Evolutionary conservation across 1,284 basidiomycete genomes (phyloP).

Genomic region (Ganoderma leucocontextum): DNA sequence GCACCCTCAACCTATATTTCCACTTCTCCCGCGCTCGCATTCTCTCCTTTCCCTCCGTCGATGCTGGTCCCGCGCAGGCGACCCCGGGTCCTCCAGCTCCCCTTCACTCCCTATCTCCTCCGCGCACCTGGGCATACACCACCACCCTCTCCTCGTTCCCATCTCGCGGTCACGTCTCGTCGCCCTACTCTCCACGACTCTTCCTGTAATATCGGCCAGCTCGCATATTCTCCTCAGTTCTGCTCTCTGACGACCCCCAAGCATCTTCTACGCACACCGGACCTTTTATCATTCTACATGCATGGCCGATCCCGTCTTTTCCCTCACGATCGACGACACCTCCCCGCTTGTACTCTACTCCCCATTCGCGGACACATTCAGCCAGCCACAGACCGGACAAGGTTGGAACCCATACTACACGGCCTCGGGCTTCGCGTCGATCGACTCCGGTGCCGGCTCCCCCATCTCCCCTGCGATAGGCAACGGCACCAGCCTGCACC

Average conservation of each 20-base stretch:
- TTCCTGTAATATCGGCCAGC: constrained; percentile 3
- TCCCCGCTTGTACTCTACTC: constrained; percentile 70
- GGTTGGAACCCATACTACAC: constrained; percentile 75
- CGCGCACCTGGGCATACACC: not conserved
- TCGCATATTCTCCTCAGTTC: not conserved
- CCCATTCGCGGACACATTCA: constrained; percentile 63
- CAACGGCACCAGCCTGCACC: constrained; percentile 64
- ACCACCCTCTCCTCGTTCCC: constrained; percentile 8
- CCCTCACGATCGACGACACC: constrained; percentile 68
- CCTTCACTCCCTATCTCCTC: constrained; percentile 11
- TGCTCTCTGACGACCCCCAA: constrained; percentile 11
- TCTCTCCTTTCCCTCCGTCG: constrained; percentile 26
- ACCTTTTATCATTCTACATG: constrained; percentile 40
- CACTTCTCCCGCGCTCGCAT: constrained; percentile 24
- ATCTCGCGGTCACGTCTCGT: not conserved
- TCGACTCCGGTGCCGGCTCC: constrained; percentile 31
- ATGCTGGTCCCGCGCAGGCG: constrained; percentile 31
- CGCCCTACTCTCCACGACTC: constrained; percentile 2
- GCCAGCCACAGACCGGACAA: constrained; percentile 50
- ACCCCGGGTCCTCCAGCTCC: constrained; percentile 20
- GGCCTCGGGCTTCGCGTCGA: constrained; percentile 54
- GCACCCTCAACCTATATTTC: constrained; percentile 29
- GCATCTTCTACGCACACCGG: constrained; percentile 4
- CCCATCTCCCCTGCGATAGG: constrained; percentile 49
- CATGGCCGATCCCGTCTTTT: constrained; percentile 56